Conservation (phyloP, 768 basidiomycete species). For the Mycena epipterygia region DNA sequence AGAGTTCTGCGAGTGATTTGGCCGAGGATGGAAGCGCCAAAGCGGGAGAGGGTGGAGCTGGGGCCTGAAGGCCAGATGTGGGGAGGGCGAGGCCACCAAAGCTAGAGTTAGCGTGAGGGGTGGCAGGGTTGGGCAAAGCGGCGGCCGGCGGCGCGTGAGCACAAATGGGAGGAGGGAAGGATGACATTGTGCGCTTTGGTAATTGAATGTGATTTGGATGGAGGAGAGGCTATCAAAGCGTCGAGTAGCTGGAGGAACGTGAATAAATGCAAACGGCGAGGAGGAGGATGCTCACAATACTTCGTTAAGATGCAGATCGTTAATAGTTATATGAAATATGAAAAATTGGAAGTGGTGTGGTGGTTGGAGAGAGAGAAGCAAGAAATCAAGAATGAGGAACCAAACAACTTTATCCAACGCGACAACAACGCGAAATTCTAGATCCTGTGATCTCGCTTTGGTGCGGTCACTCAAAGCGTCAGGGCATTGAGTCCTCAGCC, state of each 20-base stretch:
- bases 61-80: background rate
- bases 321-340: background rate
- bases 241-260: background rate
- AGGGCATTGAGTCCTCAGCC: background rate
- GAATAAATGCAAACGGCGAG: background rate
- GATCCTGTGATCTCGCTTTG: conserved; percentile 11
- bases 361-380: conserved; percentile 3
- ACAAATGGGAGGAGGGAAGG: background rate
- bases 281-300: background rate
- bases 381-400: conserved; percentile 3
- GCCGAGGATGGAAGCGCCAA: background rate
- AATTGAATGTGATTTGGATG: background rate
- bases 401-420: conserved; percentile 21
- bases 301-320: background rate
- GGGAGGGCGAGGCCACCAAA: background rate
- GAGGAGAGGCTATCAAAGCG: conserved; percentile 13
- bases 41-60: background rate
- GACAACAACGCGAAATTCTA: conserved; percentile 16
- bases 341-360: background rate
- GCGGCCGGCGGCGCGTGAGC: background rate
- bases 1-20: background rate
- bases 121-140: background rate
- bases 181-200: background rate
- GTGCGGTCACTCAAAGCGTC: conserved; percentile 1
- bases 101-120: background rate